These are phyloP conservation scores for Saccharomyces hybrid DNA, from an alignment of 1,139 yeast genomes.

Conservation along the genomic window DNA sequence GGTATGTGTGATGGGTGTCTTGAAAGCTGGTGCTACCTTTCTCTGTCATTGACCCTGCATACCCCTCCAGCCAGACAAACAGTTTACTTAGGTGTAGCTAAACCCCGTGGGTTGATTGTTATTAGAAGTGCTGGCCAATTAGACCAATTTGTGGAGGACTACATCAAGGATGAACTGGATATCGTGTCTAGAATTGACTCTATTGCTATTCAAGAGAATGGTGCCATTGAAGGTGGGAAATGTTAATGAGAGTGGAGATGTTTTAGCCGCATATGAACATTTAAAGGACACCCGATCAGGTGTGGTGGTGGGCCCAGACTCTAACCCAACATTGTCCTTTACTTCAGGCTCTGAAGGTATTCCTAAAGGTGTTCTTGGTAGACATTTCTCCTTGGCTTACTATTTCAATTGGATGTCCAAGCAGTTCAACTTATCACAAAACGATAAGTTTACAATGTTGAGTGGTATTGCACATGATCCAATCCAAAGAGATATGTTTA, in stretches of 20 bases:
- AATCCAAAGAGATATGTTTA: constrained; percentile 96
- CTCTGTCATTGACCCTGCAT: constrained; percentile 97
- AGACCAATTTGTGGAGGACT: constrained; percentile 68
- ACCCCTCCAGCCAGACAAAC: constrained; percentile 98
- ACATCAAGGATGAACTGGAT: constrained; percentile 61
- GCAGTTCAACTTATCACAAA: constrained; percentile 64
- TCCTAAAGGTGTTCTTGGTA: constrained; percentile 97
- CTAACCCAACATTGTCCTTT: constrained; percentile 91
- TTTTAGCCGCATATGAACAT: constrained; percentile 42
- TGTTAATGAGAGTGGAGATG: constrained; percentile 36
- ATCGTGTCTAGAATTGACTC: constrained; percentile 71
- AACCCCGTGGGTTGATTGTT: constrained; percentile 84
- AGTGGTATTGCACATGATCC: constrained; percentile 99
- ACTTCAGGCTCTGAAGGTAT: constrained; percentile 98
- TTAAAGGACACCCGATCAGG: constrained; percentile 60
- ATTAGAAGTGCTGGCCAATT: constrained; percentile 83
- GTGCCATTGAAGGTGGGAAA: constrained; percentile 65
- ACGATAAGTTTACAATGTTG: constrained; percentile 91
- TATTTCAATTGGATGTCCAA: constrained; percentile 98
- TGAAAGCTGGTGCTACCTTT: constrained; percentile 98
- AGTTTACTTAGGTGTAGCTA: constrained; percentile 83
- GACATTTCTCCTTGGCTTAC: constrained; percentile 93
- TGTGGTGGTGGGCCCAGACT: constrained; percentile 94
- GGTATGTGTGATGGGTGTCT: constrained; percentile 94
- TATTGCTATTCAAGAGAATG: constrained; percentile 68